Evolutionary conservation across 306 rosid genomes (phyloP).

Genomic region (Oxytropis ochrocephala): DNA sequence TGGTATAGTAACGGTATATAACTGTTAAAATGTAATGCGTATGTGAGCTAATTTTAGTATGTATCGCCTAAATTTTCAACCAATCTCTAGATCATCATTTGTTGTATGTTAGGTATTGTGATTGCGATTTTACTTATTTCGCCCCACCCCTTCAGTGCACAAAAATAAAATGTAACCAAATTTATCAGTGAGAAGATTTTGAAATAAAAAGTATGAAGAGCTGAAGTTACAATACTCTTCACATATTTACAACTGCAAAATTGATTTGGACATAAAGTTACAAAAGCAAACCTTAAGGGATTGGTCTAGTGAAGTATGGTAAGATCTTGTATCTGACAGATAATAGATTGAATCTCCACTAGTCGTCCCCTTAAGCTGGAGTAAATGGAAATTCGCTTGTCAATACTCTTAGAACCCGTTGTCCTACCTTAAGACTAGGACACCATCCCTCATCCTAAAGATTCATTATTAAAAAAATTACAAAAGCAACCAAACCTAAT

Average conservation of each 20-base stretch:
- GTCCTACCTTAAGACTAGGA: too few relatives aligned
- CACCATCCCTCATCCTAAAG: too few relatives aligned
- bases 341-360: too few relatives aligned
- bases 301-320: too few relatives aligned
- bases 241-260: not conserved
- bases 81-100: not conserved
- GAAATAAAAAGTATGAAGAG: not conserved
- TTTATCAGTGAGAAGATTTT: not conserved
- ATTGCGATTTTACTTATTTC: not conserved
- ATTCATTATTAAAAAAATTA: not conserved
- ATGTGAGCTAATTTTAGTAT: not conserved
- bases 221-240: not conserved
- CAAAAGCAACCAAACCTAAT: not conserved
- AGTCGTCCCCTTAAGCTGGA: too few relatives aligned
- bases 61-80: not conserved
- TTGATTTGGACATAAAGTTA: not conserved
- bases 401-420: too few relatives aligned
- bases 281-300: not conserved
- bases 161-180: not conserved
- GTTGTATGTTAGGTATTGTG: not conserved
- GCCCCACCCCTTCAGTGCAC: not conserved
- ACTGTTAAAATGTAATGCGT: not conserved
- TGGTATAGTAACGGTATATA: not conserved
- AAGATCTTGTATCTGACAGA: too few relatives aligned
- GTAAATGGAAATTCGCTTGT: too few relatives aligned